A percentile compares a stretch with the other conserved stretches of the same genome.
Evolutionary conservation across 2,329 filamentous ascomycete genomes (phyloP).

Genomic region (Beauveria rudraprayagi): DNA sequence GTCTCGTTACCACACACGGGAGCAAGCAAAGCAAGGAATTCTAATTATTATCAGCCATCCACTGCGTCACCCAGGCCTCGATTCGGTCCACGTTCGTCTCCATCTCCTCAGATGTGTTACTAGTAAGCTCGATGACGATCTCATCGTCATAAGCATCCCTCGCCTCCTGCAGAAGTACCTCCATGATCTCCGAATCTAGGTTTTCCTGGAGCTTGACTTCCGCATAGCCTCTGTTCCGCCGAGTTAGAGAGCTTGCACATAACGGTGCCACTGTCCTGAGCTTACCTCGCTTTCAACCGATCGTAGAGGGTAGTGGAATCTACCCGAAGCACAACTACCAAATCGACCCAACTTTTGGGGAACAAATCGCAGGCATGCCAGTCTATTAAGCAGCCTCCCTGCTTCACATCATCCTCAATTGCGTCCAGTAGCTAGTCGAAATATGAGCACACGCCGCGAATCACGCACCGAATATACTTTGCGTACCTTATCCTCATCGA

Average conservation of each 20-base stretch:
- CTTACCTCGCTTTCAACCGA: slow-evolving; percentile 63
- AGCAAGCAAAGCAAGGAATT: no score
- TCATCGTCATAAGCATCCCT: slow-evolving; percentile 77
- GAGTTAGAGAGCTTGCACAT: neutral
- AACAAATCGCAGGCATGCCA: slow-evolving; percentile 98
- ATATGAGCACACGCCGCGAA: neutral
- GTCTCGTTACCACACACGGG: neutral
- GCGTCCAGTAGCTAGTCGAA: slow-evolving; percentile 65
- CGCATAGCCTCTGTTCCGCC: slow-evolving; percentile 58
- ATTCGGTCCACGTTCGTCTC: slow-evolving; percentile 83
- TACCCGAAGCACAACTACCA: slow-evolving; percentile 84
- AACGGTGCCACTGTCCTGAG: neutral
- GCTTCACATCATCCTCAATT: slow-evolving; percentile 71
- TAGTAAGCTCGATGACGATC: slow-evolving; percentile 81
- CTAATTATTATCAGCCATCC: slow-evolving; percentile 57
- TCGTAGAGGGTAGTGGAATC: slow-evolving; percentile 79
- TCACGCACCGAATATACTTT: neutral
- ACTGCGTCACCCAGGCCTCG: slow-evolving; percentile 71
- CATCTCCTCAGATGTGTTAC: slow-evolving; percentile 75
- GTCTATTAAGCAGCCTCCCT: slow-evolving; percentile 84
- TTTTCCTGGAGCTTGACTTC: slow-evolving; percentile 92
- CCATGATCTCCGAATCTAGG: slow-evolving; percentile 94
- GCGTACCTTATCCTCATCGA: slow-evolving; percentile 88
- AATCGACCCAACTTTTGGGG: slow-evolving; percentile 85
- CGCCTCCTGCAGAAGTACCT: slow-evolving; percentile 85